Evolutionary conservation across 2,329 filamentous ascomycete genomes (phyloP), one percentile per base, ranked within the genome.

Genomic region (Paecilomyces variotii): DNA sequence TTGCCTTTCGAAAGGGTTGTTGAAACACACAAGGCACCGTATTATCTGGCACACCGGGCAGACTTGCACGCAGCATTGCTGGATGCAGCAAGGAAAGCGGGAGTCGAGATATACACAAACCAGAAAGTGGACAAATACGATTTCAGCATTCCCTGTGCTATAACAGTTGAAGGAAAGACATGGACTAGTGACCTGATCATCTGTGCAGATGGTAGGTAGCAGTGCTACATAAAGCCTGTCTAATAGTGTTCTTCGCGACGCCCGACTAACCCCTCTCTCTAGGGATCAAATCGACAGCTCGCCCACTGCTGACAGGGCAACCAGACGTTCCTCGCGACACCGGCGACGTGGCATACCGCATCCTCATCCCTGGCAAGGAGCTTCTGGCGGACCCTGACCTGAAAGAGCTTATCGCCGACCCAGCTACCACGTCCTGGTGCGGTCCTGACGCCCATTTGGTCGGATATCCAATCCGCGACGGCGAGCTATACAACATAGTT

Each of bases 41-140:
- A 80, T 60, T 76, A 76, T 65, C 76, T 80, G 56, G 69, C 81
- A 14, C 79, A 82, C 67, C 75, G 80, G 24, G 79, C 79, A 26
- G 78, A 81, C 62, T 75, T 80, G 34, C 76, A 81, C 62, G 67
- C 66, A 25, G 74, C 76, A 19, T 67, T 81, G n/a, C 70, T 79
- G 0, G 67, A 71, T 14, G 72, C 74, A 32, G 76, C 77, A 24
- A 54, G 59, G 3, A 67, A 71, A 9, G 70, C 79, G 0, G 78
- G 77, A 6, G 75, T 79, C 0, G 63, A 69, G 11, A 66, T 75
- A 4, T 57, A 57, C 7, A 65, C 71, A 11, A 63, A 65, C 25
- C 64, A 64, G 27, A 61, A 58, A 24, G 68, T 73, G 12, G 61
- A 58, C 1, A 63, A 51, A 35, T 64, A 65, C 61, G 68, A 70